phyloP scores from a whole-genome alignment of 2,329 filamentous ascomycete species.

The Penicillium decumbens region DNA sequence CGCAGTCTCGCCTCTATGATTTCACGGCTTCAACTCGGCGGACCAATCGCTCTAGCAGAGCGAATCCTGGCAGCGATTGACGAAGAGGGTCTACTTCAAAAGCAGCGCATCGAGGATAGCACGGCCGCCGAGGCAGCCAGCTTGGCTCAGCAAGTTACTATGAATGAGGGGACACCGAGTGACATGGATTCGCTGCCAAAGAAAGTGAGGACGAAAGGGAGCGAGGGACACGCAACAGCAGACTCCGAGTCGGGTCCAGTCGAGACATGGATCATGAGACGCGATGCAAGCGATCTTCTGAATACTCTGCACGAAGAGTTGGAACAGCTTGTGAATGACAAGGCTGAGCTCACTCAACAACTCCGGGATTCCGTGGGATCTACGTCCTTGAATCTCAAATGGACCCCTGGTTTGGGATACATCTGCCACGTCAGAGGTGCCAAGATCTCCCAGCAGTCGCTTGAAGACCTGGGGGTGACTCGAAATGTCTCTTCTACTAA shows the following conservation, averaged over 20 bases:
- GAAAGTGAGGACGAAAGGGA: conserved; percentile 33
- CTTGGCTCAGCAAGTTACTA: conserved; percentile 67
- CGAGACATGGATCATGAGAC: conserved; percentile 61
- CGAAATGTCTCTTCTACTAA: conserved; percentile 72
- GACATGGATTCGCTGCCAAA: conserved; percentile 57
- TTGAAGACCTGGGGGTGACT: conserved; percentile 44
- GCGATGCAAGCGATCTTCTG: conserved; percentile 62
- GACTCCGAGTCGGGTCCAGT: conserved; percentile 39
- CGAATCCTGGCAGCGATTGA: conserved; percentile 78
- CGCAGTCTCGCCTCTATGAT: conserved; percentile 30
- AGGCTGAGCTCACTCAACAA: conserved; percentile 54
- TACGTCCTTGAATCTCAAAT: conserved; percentile 69
- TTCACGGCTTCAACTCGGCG: conserved; percentile 49
- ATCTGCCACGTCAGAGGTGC: conserved; percentile 80
- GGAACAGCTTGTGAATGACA: conserved; percentile 56
- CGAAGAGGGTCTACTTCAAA: conserved; percentile 79
- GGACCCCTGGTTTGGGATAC: conserved; percentile 82
- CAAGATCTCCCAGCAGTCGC: conserved; percentile 56
- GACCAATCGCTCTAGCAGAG: conserved; percentile 63
- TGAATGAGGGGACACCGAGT: conserved; percentile 58
- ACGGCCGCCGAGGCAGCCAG: conserved; percentile 66
- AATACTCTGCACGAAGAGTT: conserved; percentile 65
- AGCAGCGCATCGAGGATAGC: conserved; percentile 71
- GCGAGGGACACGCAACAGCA: conserved; percentile 23
- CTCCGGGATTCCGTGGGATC: conserved; percentile 61